phyloP scores from a whole-genome alignment of 2,329 filamentous ascomycete genomes.

The Colletotrichum tofieldiae region DNA sequence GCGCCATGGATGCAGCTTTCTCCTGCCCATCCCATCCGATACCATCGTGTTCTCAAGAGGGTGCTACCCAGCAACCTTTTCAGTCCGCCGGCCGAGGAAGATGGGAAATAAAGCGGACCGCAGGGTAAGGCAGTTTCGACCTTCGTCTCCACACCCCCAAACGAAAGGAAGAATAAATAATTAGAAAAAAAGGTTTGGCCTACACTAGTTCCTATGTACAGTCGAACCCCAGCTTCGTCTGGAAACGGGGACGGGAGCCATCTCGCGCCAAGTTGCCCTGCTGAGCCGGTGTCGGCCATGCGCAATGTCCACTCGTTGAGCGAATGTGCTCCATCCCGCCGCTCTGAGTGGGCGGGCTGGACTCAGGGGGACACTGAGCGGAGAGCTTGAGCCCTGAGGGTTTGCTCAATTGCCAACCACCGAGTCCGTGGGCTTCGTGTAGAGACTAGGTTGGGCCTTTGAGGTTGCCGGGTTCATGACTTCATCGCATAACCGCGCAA shows the following conservation, averaged over 20 bases:
- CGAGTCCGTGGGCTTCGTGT: background rate
- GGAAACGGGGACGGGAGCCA: slow-evolving; percentile 1
- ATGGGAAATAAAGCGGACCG: background rate
- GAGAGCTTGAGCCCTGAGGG: background rate
- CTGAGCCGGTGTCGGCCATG: slow-evolving; percentile 31
- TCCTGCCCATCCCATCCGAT: slow-evolving; percentile 1
- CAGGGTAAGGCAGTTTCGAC: slow-evolving; percentile 4
- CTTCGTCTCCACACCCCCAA: background rate
- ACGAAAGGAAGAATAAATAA: too few relatives aligned
- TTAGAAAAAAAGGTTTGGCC: background rate
- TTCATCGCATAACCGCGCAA: slow-evolving; percentile 28
- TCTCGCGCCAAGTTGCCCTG: slow-evolving; percentile 35
- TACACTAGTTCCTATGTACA: background rate
- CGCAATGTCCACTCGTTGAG: slow-evolving; percentile 20
- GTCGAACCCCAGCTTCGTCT: slow-evolving; percentile 5
- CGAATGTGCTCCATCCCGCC: background rate
- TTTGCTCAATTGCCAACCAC: background rate
- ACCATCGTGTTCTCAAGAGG: background rate
- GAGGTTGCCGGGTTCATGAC: slow-evolving; percentile 16
- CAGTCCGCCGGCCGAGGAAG: background rate
- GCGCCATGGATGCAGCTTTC: slow-evolving; percentile 19
- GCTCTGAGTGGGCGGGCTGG: background rate
- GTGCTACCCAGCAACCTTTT: background rate
- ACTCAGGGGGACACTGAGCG: background rate
- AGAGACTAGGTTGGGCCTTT: slow-evolving; percentile 2